A percentile compares a stretch with the other conserved stretches of the same genome.
Conservation (phyloP, 176 grass and related monocot genomes). For the Carex littledalei region DNA sequence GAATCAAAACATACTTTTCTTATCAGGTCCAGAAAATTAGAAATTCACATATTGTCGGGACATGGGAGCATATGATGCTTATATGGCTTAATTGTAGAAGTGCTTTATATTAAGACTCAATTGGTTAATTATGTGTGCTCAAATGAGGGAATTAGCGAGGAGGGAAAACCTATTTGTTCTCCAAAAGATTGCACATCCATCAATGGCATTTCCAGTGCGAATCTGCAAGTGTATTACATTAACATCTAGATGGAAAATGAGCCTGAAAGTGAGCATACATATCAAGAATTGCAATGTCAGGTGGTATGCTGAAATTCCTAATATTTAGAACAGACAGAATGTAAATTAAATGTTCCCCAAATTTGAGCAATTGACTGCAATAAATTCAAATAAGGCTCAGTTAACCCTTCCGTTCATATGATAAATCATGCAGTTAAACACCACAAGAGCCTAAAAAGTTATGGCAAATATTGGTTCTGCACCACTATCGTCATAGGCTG, state of each 20-base stretch:
- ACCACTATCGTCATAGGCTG: neutral
- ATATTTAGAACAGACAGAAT: neutral
- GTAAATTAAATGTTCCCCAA: neutral
- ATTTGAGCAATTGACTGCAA: neutral
- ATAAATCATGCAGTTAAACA: neutral
- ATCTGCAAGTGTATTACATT: constrained; percentile 40
- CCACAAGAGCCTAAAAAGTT: neutral
- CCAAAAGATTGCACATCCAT: constrained; percentile 97
- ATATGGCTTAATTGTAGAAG: neutral
- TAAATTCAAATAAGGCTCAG: neutral
- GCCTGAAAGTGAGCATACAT: neutral
- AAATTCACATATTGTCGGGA: neutral
- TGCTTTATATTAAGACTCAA: neutral
- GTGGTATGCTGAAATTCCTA: neutral
- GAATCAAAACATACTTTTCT: neutral
- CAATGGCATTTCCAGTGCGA: constrained; percentile 77
- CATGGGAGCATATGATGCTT: neutral
- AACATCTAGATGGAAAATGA: neutral
- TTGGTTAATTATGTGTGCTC: neutral
- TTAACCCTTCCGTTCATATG: neutral
- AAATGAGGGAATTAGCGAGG: neutral
- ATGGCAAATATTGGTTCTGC: neutral
- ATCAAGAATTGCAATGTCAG: neutral
- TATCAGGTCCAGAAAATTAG: neutral
- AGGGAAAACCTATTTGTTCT: constrained; percentile 48